Conservation (phyloP, 768 basidiomycete genomes). For the Austroboletus eburneus region DNA sequence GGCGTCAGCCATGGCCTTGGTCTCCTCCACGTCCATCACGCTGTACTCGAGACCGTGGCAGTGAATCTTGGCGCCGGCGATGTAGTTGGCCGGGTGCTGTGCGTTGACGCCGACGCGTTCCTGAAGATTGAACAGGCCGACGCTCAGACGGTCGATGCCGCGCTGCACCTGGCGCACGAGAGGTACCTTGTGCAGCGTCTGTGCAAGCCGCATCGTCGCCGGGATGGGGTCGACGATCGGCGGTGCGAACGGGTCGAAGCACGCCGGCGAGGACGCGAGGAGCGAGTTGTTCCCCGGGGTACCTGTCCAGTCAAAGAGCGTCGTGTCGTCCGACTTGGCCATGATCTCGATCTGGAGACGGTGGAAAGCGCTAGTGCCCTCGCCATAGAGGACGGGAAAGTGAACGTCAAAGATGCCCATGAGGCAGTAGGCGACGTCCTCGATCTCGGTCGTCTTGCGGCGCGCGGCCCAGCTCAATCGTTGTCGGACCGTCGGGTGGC, state of each 20-base stretch:
- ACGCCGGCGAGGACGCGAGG: slow-evolving; percentile 14
- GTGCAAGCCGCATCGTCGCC: slow-evolving; percentile 6
- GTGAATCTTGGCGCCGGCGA: slow-evolving; percentile 18
- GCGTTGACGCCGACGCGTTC: slow-evolving; percentile 17
- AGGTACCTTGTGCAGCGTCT: slow-evolving; percentile 9
- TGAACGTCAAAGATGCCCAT: slow-evolving; percentile 27
- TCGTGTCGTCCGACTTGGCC: slow-evolving; percentile 17
- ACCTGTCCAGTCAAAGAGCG: slow-evolving; percentile 26
- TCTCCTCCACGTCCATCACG: slow-evolving; percentile 15
- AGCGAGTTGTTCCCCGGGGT: slow-evolving; percentile 11
- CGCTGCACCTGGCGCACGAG: slow-evolving; percentile 10
- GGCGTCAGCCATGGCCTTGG: slow-evolving; percentile 7
- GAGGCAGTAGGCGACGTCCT: slow-evolving; percentile 28
- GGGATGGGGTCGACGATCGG: slow-evolving; percentile 17
- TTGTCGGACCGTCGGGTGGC: slow-evolving; percentile 12
- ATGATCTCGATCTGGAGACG: slow-evolving; percentile 28
- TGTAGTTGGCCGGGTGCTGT: slow-evolving; percentile 18
- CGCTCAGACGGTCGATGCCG: slow-evolving; percentile 9
- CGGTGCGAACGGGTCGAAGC: slow-evolving; percentile 21
- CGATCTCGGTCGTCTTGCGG: slow-evolving; percentile 27
- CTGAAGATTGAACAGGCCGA: slow-evolving; percentile 18
- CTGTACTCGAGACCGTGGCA: slow-evolving; percentile 21
- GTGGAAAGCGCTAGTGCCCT: slow-evolving; percentile 22
- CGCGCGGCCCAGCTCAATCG: slow-evolving; percentile 28
- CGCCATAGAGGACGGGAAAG: slow-evolving; percentile 29